phyloP scores from a whole-genome alignment of 805 yeast genomes.

The Monosporozyma siamensis region DNA sequence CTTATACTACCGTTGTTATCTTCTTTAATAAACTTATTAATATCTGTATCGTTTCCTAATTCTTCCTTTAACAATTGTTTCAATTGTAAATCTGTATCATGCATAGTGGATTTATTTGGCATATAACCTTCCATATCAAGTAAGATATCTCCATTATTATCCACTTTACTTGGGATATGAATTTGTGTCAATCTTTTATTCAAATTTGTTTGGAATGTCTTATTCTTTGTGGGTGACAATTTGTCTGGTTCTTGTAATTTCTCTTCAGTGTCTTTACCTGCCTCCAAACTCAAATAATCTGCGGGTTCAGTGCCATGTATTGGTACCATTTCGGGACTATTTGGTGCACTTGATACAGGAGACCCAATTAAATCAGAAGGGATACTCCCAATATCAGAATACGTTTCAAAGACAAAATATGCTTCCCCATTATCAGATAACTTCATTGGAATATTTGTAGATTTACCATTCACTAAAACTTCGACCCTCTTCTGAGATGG shows the following conservation, averaged over 20 bases:
- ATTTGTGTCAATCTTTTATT: slow-evolving; percentile 55
- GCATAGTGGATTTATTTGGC: slow-evolving; percentile 68
- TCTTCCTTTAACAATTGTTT: slow-evolving; percentile 70
- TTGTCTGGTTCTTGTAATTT: slow-evolving; percentile 17
- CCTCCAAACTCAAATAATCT: neutral
- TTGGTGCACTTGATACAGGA: slow-evolving; percentile 64
- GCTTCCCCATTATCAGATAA: slow-evolving; percentile 98
- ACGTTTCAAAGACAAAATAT: slow-evolving; percentile 87
- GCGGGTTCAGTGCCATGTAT: slow-evolving; percentile 14
- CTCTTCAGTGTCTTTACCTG: slow-evolving; percentile 3
- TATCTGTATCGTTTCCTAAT: slow-evolving; percentile 45
- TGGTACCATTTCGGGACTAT: slow-evolving; percentile 41
- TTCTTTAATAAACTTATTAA: slow-evolving; percentile 39
- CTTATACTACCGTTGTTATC: slow-evolving; percentile 63
- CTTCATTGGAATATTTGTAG: slow-evolving; percentile 87
- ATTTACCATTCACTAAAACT: slow-evolving; percentile 71
- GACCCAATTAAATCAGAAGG: slow-evolving; percentile 77
- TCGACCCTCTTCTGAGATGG: slow-evolving; percentile 95
- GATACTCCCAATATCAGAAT: slow-evolving; percentile 44
- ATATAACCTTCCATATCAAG: slow-evolving; percentile 95
- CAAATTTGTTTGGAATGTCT: slow-evolving; percentile 33
- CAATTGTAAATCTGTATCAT: slow-evolving; percentile 66
- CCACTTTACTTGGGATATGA: slow-evolving; percentile 81
- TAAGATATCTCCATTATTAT: slow-evolving; percentile 80
- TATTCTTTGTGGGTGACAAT: slow-evolving; percentile 6